Evolutionary conservation across 768 basidiomycete species (phyloP).

Genomic region (Boletus rubroflammeus): DNA sequence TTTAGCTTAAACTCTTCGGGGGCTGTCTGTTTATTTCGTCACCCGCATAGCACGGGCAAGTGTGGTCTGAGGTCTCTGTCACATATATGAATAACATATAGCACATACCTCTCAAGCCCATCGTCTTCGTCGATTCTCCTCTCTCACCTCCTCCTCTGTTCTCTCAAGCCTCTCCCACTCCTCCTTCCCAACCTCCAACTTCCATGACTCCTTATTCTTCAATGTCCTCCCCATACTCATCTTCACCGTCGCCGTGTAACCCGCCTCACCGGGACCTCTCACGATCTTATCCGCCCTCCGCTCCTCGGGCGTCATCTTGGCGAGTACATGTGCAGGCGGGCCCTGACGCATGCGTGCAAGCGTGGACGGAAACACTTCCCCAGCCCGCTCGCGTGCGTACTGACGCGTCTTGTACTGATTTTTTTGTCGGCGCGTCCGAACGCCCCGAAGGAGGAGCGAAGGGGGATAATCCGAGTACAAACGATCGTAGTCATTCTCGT

Average conservation of each 20-base stretch:
- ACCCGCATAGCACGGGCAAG: background rate
- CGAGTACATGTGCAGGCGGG: conserved; percentile 61
- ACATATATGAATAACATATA: background rate
- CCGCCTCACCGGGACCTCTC: conserved; percentile 56
- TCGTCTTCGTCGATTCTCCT: conserved; percentile 29
- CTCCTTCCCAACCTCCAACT: conserved; percentile 31
- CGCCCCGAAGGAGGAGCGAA: conserved; percentile 45
- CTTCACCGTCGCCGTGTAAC: conserved; percentile 70
- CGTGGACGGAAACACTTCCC: conserved; percentile 54
- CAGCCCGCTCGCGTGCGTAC: conserved; percentile 55
- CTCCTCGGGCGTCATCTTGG: conserved; percentile 47
- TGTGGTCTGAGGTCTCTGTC: background rate
- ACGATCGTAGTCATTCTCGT: conserved; percentile 43
- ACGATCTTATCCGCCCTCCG: conserved; percentile 48
- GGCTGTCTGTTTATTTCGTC: no score
- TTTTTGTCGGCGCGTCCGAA: conserved; percentile 56
- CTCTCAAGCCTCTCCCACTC: conserved; percentile 26
- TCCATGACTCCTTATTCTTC: conserved; percentile 33
- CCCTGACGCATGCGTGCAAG: conserved; percentile 46
- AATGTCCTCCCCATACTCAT: conserved; percentile 49
- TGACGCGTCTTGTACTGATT: conserved; percentile 64
- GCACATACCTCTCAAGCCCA: conserved; percentile 3
- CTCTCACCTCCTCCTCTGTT: conserved; percentile 25
- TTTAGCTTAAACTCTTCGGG: no score
- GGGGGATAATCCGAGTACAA: conserved; percentile 41